A percentile compares a stretch with the other conserved stretches of the same genome.
phyloP scores from a whole-genome alignment of 441 rosid genomes.

The Omphalea diandra region DNA sequence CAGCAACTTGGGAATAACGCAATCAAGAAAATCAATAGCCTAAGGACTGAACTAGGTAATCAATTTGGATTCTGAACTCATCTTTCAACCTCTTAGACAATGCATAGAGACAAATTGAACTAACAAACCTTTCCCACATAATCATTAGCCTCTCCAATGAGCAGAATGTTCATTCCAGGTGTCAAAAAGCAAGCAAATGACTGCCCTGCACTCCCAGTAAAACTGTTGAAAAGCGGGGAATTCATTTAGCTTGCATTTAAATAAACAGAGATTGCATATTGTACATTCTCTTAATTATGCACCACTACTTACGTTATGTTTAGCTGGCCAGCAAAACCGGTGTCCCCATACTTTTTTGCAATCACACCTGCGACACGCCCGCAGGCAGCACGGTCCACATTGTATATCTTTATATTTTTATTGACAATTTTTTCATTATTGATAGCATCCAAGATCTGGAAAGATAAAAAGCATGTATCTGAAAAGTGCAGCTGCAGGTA shows the following conservation, averaged over 20 bases:
- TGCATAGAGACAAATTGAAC: conserved; percentile 5
- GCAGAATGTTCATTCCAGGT: conserved; percentile 90
- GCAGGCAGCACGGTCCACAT: conserved; percentile 90
- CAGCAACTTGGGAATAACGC: not conserved
- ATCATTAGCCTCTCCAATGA: conserved; percentile 94
- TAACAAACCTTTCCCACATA: conserved; percentile 91
- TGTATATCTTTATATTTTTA: conserved; percentile 73
- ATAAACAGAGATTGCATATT: not conserved
- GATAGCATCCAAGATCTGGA: conserved; percentile 79
- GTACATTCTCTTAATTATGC: not conserved
- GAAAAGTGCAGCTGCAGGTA: conserved; percentile 6
- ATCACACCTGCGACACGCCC: conserved; percentile 85
- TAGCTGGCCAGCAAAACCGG: conserved; percentile 94
- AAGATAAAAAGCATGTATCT: conserved; percentile 5
- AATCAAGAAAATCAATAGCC: not conserved
- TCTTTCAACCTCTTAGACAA: conserved; percentile 10
- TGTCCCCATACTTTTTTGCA: conserved; percentile 92
- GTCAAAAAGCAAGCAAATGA: conserved; percentile 98
- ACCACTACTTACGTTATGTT: conserved; percentile 71
- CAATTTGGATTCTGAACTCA: conserved; percentile 3
- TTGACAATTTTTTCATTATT: conserved; percentile 73
- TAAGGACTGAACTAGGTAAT: not conserved
- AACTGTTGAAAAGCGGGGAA: conserved; percentile 45
- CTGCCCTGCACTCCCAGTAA: conserved; percentile 91
- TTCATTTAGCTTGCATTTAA: conserved; percentile 28